Conservation (phyloP, 176 grass and related monocot species). For the Zoysia japonica region DNA sequence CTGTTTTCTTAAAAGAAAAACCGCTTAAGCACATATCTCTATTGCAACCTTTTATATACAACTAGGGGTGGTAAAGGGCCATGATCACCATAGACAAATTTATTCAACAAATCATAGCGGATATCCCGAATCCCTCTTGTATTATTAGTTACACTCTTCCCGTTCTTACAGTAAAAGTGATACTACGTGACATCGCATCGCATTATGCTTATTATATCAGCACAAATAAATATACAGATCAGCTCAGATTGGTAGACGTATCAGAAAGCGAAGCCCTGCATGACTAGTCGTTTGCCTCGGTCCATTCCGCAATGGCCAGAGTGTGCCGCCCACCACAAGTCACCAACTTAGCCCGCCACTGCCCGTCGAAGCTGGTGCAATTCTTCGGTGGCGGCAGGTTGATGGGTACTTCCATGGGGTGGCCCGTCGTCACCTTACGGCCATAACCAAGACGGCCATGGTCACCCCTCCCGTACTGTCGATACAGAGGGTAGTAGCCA, state of each 20-base stretch:
- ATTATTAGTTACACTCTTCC: slow-evolving; percentile 15
- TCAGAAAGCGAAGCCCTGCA: not conserved
- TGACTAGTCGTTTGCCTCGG: slow-evolving; percentile 37
- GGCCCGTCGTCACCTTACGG: slow-evolving; percentile 83
- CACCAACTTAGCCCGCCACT: slow-evolving; percentile 75
- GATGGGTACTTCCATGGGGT: slow-evolving; percentile 76
- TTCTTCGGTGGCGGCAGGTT: slow-evolving; percentile 55
- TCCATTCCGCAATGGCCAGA: slow-evolving; percentile 75
- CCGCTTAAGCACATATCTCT: too few relatives aligned
- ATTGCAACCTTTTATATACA: too few relatives aligned
- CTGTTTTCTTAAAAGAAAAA: too few relatives aligned
- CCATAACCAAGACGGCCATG: slow-evolving; percentile 86
- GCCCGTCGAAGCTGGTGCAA: slow-evolving; percentile 33
- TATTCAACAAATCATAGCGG: not conserved
- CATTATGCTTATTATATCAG: slow-evolving; percentile 31
- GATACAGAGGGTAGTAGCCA: not conserved
- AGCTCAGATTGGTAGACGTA: not conserved
- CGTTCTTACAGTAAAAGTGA: slow-evolving; percentile 6
- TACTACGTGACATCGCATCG: slow-evolving; percentile 1
- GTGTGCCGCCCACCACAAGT: slow-evolving; percentile 96
- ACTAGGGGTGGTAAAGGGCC: too few relatives aligned
- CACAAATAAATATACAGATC: not conserved
- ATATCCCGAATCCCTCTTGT: not conserved
- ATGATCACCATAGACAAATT: not conserved
- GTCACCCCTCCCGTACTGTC: slow-evolving; percentile 93